These are phyloP conservation scores for Colletotrichum gigasporum DNA, from an alignment of 2,329 filamentous ascomycete genomes.

Conservation along the genomic window DNA sequence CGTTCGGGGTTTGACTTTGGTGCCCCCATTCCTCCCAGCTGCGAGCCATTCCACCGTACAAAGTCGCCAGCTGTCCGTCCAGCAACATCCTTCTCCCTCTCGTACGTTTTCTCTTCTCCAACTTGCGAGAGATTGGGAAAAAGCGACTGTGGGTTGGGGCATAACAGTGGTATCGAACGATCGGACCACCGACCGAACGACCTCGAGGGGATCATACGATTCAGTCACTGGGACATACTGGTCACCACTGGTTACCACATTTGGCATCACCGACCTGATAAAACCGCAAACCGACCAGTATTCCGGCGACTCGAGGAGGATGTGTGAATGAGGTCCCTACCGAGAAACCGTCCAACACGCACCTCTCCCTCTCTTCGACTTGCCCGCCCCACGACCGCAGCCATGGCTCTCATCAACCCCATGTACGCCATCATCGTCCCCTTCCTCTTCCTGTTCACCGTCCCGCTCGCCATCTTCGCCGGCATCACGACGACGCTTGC, in stretches of 20 bases:
- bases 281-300: background rate
- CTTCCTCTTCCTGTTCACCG: conserved; percentile 69
- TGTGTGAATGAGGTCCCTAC: conserved; percentile 1
- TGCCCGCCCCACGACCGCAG: conserved; percentile 11
- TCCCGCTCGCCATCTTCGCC: conserved; percentile 71
- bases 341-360: conserved; percentile 3
- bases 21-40: conserved; percentile 21
- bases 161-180: conserved; percentile 24
- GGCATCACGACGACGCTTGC: conserved; percentile 71
- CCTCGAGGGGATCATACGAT: conserved; percentile 25
- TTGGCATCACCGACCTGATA: conserved; percentile 1
- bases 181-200: conserved; percentile 31
- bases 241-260: conserved; percentile 7
- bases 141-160: conserved; percentile 17
- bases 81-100: background rate
- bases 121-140: conserved; percentile 5
- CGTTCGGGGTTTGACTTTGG: conserved; percentile 23
- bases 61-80: conserved; percentile 22
- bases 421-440: conserved; percentile 67
- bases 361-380: background rate
- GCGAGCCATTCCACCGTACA: conserved; percentile 22
- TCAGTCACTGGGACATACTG: conserved; percentile 22
- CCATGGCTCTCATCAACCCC: conserved; percentile 64
- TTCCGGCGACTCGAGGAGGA: conserved; percentile 6
- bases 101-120: background rate